Conservation (phyloP, 257 asterid species). For the Solanum lycopersicoides region DNA sequence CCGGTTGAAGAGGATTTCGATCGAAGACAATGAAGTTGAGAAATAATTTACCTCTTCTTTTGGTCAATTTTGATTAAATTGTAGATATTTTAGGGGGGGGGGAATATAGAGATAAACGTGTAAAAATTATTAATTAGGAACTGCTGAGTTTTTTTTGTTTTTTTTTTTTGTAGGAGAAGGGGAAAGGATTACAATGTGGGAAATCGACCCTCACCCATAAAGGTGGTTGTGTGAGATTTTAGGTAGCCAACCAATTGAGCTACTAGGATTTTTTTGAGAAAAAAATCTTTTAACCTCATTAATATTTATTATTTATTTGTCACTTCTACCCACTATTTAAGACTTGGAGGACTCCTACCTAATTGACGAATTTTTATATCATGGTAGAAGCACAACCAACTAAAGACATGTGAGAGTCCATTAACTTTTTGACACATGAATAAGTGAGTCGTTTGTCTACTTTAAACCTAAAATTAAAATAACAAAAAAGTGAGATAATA, state of each 20-base stretch:
- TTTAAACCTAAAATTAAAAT: neutral
- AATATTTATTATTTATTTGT: neutral
- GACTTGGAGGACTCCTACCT: neutral
- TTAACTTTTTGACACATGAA: neutral
- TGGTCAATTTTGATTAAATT: neutral
- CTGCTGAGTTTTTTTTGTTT: neutral
- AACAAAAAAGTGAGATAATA: neutral
- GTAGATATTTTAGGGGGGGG: neutral
- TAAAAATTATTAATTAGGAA: neutral
- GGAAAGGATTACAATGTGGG: neutral
- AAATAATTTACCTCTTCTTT: too few species aligned
- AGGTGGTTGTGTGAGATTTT: neutral
- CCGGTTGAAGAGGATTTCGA: neutral
- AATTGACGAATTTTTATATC: neutral
- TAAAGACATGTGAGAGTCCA: neutral
- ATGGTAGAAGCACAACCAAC: neutral
- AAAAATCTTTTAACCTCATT: neutral
- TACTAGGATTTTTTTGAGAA: neutral
- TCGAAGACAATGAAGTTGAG: neutral
- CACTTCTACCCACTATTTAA: neutral
- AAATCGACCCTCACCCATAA: neutral
- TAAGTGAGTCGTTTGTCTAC: neutral
- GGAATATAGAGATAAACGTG: neutral
- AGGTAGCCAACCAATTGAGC: neutral
- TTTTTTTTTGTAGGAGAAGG: neutral